These are phyloP conservation scores for Aureobasidium namibiae DNA, from an alignment of 2,329 filamentous ascomycete species.

Conservation along the genomic window DNA sequence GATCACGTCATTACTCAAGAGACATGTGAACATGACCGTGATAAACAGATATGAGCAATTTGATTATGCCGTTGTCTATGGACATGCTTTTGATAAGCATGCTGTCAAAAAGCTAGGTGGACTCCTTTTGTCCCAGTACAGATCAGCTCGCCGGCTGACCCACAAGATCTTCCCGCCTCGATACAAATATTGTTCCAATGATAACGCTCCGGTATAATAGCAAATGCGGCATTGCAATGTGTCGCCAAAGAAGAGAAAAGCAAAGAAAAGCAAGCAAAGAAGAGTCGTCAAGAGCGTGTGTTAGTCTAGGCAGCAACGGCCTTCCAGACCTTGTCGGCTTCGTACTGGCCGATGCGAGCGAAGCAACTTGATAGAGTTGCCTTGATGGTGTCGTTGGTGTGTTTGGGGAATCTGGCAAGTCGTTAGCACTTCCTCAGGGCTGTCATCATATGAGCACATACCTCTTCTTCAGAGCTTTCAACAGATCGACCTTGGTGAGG, in stretches of 20 bases:
- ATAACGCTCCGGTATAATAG: not conserved
- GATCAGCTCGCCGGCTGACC: not conserved
- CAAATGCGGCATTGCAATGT: not conserved
- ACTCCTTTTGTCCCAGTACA: not conserved
- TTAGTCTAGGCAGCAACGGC: not conserved
- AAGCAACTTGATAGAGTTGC: conserved; percentile 61
- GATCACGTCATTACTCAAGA: not conserved
- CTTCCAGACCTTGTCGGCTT: conserved; percentile 56
- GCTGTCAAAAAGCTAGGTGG: not conserved
- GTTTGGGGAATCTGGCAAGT: conserved; percentile 52
- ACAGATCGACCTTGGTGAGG: conserved; percentile 64
- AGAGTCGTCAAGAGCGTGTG: not conserved
- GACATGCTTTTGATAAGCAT: conserved; percentile 2
- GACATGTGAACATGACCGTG: no score
- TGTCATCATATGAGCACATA: conserved; percentile 25
- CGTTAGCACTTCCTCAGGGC: conserved; percentile 15
- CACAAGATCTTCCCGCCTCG: not conserved
- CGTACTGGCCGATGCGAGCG: conserved; percentile 52
- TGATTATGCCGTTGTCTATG: not conserved
- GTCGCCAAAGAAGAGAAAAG: not conserved
- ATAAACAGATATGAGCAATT: not conserved
- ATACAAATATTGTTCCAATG: not conserved
- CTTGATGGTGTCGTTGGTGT: conserved; percentile 62
- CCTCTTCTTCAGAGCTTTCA: conserved; percentile 67
- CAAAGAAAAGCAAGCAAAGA: not conserved